Evolutionary conservation across 805 yeast genomes (phyloP), one percentile per base, ranked within the genome.

Genomic region (Groenewaldozyma salmanticensis): DNA sequence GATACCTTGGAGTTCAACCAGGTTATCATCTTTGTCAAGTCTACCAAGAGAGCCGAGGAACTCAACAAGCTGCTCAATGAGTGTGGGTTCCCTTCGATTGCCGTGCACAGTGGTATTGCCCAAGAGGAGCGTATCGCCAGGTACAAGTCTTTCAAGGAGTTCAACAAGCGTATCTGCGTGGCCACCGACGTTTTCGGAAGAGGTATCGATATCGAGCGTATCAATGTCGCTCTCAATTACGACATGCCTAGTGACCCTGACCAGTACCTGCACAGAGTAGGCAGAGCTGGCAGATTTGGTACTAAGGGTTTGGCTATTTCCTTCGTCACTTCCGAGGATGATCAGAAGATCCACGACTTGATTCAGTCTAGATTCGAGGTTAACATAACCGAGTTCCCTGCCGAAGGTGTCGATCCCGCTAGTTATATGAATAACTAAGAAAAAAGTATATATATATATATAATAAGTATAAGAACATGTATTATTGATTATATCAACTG

Each of bases 201-300:
- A 75, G 98, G 98, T 73, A 92, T 90, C 58, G 98, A 90, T 76
- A 90, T 90, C 54, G 98, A 90, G 75, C 86, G 98, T 71, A 90
- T 90, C 68, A 90, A 90, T 70, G 70, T 90, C 64, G 98, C 98
- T 48, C 87, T 90, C 72, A 92, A 90, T 74, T 90, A 90, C 67
- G 98, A 90, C 68, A 71, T 90, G 72, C 96, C 98, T 55, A 72
- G 67, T 51, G 96, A 88, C 70, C 95, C 97, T 50, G 97, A 90
- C 67, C 96, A 92, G 68, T 90, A 92, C 68, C 77, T 90, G 63
- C 98, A 90, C 73, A 86, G 98, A 72, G 98, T 90, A 49, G 98
- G 98, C 61, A 87, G 98, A 78, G 98, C 98, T 53, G 98, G 98
- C 70, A 88, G 98, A 76, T 90, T 90, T 58, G 98, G 98, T 72